Evolutionary conservation across 2,329 filamentous ascomycete genomes (phyloP).

Genomic region (Colletotrichum musicola): DNA sequence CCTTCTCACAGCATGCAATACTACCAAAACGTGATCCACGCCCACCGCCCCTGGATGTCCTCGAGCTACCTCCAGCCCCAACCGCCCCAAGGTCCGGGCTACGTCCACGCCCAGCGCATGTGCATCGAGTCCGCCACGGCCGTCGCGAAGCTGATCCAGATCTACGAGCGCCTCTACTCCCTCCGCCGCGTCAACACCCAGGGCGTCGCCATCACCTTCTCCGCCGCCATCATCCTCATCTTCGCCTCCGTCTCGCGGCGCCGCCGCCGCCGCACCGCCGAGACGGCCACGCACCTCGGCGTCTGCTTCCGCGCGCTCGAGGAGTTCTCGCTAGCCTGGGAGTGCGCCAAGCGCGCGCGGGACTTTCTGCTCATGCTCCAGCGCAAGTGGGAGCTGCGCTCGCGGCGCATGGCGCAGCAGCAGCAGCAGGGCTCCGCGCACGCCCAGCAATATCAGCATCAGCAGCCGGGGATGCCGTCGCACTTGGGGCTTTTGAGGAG

Average conservation of each 20-base stretch:
- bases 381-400: slow-evolving; percentile 30
- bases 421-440: neutral
- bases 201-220: slow-evolving; percentile 43
- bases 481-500: neutral
- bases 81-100: slow-evolving; percentile 42
- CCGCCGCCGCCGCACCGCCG: slow-evolving; percentile 26
- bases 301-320: slow-evolving; percentile 44
- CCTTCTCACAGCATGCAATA: slow-evolving; percentile 44
- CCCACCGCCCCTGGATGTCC: slow-evolving; percentile 46
- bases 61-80: slow-evolving; percentile 39
- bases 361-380: slow-evolving; percentile 44
- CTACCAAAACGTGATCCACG: slow-evolving; percentile 44
- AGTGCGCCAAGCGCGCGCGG: slow-evolving; percentile 42
- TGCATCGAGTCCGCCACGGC: slow-evolving; percentile 43
- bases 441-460: neutral
- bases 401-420: neutral
- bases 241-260: slow-evolving; percentile 38
- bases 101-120: slow-evolving; percentile 41
- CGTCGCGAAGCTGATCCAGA: slow-evolving; percentile 39
- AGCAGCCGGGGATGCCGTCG: neutral
- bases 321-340: slow-evolving; percentile 41
- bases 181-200: slow-evolving; percentile 42
- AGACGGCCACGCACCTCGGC: slow-evolving; percentile 38
- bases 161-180: slow-evolving; percentile 39
- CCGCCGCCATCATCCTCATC: slow-evolving; percentile 40